Percentiles rank a stretch among this genome's conserved stretches.
Evolutionary conservation across 495 filamentous ascomycete genomes (phyloP).

Genomic region (Diplogelasinospora grovesii): DNA sequence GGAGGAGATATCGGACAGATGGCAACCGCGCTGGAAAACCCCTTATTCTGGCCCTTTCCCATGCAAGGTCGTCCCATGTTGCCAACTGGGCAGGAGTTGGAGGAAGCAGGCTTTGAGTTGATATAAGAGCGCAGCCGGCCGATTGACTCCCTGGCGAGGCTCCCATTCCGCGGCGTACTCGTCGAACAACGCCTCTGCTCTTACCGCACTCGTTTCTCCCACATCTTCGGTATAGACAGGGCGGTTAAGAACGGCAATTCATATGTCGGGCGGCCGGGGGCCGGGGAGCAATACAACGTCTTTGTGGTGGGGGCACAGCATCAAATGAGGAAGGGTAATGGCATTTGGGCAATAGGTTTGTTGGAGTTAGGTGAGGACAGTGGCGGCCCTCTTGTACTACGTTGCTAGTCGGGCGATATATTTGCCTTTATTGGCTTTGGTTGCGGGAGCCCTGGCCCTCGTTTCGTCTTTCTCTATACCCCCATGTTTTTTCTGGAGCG

Average conservation of each 20-base stretch:
- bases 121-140: no score
- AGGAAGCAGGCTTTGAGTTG: slow-evolving; percentile 41
- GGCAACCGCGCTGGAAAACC: slow-evolving; percentile 31
- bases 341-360: not conserved
- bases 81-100: slow-evolving; percentile 33
- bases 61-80: slow-evolving; percentile 49
- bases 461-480: not conserved
- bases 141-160: no score
- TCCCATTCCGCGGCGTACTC: no score
- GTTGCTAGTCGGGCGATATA: not conserved
- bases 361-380: not conserved
- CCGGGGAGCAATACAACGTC: no score
- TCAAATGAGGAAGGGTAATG: slow-evolving; percentile 3
- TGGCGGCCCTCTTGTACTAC: not conserved
- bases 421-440: no score
- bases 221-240: no score
- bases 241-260: no score
- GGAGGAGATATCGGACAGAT: slow-evolving; percentile 4
- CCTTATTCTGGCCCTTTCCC: slow-evolving; percentile 50
- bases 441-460: not conserved
- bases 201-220: no score
- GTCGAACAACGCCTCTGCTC: no score
- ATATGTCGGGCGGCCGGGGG: no score
- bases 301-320: not conserved
- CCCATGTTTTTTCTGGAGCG: no score